phyloP scores from a whole-genome alignment of 768 basidiomycete genomes.

The Podaxis sp. region DNA sequence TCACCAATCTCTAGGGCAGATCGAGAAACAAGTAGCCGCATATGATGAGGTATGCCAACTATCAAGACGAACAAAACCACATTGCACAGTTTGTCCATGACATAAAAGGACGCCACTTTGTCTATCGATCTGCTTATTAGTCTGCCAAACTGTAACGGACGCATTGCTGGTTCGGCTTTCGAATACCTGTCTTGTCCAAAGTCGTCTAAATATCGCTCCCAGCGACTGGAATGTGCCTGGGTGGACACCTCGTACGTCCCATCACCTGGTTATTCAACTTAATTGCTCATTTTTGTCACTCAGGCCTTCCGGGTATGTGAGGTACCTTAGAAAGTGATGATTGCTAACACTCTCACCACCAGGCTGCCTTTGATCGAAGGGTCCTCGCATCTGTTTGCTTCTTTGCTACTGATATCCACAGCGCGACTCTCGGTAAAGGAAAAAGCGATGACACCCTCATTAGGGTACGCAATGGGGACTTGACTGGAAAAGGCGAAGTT shows the following conservation, averaged over 20 bases:
- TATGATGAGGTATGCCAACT: constrained; percentile 73
- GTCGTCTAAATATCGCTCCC: neutral
- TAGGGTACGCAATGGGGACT: constrained; percentile 71
- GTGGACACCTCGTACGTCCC: constrained; percentile 72
- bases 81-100: neutral
- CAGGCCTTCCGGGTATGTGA: constrained; percentile 43
- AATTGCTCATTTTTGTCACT: neutral
- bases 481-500: constrained; percentile 79
- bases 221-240: constrained; percentile 92
- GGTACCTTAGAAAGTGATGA: neutral
- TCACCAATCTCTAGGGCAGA: constrained; percentile 40
- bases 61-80: neutral
- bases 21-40: constrained; percentile 83
- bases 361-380: constrained; percentile 89
- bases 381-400: constrained; percentile 87
- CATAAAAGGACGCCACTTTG: constrained; percentile 69
- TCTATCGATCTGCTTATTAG: constrained; percentile 73
- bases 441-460: constrained; percentile 80
- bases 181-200: constrained; percentile 10
- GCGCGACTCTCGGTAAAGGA: constrained; percentile 82
- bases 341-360: neutral
- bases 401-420: constrained; percentile 94
- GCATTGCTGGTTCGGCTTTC: constrained; percentile 68
- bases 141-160: constrained; percentile 84
- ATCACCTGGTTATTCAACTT: neutral